Evolutionary conservation across 2,329 filamentous ascomycete genomes (phyloP).

Genomic region (Penicillium sp.): DNA sequence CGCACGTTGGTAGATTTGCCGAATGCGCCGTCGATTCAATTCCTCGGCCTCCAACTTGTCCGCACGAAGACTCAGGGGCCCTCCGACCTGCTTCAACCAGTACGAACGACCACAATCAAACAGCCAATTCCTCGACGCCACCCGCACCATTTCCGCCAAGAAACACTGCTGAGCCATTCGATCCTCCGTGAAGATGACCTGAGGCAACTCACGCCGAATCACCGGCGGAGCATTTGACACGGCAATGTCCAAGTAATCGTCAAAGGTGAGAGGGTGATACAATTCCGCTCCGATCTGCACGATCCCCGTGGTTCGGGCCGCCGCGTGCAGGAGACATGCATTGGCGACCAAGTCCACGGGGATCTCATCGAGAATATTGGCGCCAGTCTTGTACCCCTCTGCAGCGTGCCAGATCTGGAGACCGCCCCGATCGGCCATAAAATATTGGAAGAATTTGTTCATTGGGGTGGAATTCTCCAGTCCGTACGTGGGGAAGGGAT

Average conservation of each 20-base stretch:
- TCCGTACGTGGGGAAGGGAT: conserved; percentile 28
- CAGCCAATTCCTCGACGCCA: conserved; percentile 27
- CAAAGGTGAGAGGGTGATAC: conserved; percentile 26
- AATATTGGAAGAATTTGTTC: conserved; percentile 26
- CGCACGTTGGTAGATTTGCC: conserved; percentile 15
- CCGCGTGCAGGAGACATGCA: conserved; percentile 26
- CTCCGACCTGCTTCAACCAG: conserved; percentile 27
- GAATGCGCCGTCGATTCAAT: conserved; percentile 18
- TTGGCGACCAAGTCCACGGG: conserved; percentile 32
- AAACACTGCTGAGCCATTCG: conserved; percentile 22
- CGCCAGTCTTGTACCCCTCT: conserved; percentile 22
- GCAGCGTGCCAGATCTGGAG: conserved; percentile 29
- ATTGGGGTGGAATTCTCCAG: conserved; percentile 27
- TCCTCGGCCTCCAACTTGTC: conserved; percentile 22
- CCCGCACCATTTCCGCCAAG: conserved; percentile 29
- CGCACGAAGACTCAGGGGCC: conserved; percentile 23
- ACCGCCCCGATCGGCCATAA: conserved; percentile 19
- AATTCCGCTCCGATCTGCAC: conserved; percentile 27
- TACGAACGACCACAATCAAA: conserved; percentile 31
- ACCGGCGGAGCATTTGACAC: conserved; percentile 16
- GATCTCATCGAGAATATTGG: conserved; percentile 29
- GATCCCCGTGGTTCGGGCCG: conserved; percentile 24
- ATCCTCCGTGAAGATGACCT: conserved; percentile 25
- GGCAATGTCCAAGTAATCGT: conserved; percentile 20
- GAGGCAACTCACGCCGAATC: conserved; percentile 20